Evolutionary conservation across 2,329 filamentous ascomycete genomes (phyloP), one percentile per base, ranked within the genome.

Genomic region (Domatiomyces catenatus): DNA sequence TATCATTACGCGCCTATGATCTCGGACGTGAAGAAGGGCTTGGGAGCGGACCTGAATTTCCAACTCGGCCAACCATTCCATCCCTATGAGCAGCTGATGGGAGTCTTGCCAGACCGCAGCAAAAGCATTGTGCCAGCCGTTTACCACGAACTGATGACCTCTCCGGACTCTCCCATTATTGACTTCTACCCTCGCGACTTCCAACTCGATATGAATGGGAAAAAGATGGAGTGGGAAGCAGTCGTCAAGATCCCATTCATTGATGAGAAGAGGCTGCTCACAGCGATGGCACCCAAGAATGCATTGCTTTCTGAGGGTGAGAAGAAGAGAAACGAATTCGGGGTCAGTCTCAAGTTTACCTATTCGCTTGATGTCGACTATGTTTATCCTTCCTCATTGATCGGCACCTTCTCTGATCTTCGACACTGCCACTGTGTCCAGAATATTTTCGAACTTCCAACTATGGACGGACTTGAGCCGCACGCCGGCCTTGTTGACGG

Each of bases 201-300:
- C 62, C 87, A 93, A 58, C 75, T 98, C 42, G 93, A 98, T 64
- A 96, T 98, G 92, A 96, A 98, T 60, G 93, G 92, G 53, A 98
- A 98, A 73, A 98, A 94, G 71, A 93, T 94, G 84, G 93, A 98
- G 56, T 98, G 92, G 92, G 92, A 98, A 65, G 92, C 92, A 24
- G 90, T 98, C 39, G 88, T 98, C 57, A 98, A 96, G 68, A 98
- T 98, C 62, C 92, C 92, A 0, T 98, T 98, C 68, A 98, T 98
- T 56, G 87, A 98, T 52, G 90, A 98, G 66, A 80, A 83, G 60
- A 80, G 92, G 22, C 72, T 98, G 2, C 73, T 98, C 50, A 70
- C 74, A 39, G 92, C 90, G 6, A 95, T 98, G 85, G 82, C 76
- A 15, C 81, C 88, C 5, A 88, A 83, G 64, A 89, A 96, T 56